Percentiles rank a stretch among this genome's conserved stretches.
These are phyloP conservation scores for Metschnikowia lunata DNA, from an alignment of 805 yeast genomes.

Conservation along the genomic window DNA sequence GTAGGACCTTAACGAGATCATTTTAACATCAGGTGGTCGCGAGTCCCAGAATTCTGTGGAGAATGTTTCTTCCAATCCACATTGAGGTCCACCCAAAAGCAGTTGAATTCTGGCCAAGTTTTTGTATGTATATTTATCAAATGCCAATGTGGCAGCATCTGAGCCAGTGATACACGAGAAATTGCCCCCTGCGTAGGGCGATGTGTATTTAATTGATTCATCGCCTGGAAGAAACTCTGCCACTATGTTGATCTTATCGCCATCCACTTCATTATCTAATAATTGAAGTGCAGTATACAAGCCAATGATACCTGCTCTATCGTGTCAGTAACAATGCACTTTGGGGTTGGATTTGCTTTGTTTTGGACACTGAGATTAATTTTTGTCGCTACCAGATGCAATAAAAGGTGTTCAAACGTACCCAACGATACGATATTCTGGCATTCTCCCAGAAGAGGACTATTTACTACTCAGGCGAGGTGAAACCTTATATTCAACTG, in stretches of 20 bases:
- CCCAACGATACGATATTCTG: constrained; percentile 11
- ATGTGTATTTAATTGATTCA: constrained; percentile 65
- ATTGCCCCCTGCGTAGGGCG: constrained; percentile 67
- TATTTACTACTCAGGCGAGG: no score
- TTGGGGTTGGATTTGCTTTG: no score
- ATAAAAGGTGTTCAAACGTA: constrained; percentile 1
- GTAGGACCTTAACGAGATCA: constrained; percentile 45
- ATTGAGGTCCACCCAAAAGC: constrained; percentile 56
- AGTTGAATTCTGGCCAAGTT: constrained; percentile 41
- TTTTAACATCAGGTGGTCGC: constrained; percentile 42
- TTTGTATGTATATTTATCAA: constrained; percentile 55
- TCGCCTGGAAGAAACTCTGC: constrained; percentile 78
- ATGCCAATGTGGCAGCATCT: constrained; percentile 40
- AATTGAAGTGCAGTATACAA: constrained; percentile 82
- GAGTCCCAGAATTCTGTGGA: constrained; percentile 4
- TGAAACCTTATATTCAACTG: no score
- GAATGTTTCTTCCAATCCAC: constrained; percentile 39
- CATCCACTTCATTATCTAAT: constrained; percentile 36
- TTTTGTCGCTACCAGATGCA: no score
- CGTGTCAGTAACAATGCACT: constrained; percentile 5
- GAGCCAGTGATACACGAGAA: constrained; percentile 50
- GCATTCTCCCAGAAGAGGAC: neutral
- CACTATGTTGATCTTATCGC: constrained; percentile 47
- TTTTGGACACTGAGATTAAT: no score
- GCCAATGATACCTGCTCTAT: constrained; percentile 39